Conservation (phyloP, 2,329 filamentous ascomycete genomes). For the Stemphylium beticola region DNA sequence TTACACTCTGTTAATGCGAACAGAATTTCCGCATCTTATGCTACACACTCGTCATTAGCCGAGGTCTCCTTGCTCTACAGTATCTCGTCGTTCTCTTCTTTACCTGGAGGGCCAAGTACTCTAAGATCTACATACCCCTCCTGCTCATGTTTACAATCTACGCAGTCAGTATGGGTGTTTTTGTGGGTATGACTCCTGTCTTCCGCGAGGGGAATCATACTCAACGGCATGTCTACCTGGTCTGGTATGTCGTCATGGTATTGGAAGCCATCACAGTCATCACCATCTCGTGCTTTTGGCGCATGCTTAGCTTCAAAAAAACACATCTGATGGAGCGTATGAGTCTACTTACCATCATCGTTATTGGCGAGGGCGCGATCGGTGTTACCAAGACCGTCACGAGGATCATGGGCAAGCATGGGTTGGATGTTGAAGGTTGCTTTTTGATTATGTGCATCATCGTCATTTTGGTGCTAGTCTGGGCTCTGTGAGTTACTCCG, state of each 20-base stretch:
- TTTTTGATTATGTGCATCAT: constrained; percentile 48
- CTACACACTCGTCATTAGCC: constrained; percentile 44
- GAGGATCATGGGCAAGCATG: constrained; percentile 46
- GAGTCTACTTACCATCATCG: constrained; percentile 68
- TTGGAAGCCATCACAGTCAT: constrained; percentile 62
- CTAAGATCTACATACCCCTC: constrained; percentile 44
- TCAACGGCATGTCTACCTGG: constrained; percentile 35
- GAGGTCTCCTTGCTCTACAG: constrained; percentile 40
- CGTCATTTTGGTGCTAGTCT: constrained; percentile 59
- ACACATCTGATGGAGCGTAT: constrained; percentile 70
- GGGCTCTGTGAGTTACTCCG: constrained; percentile 55
- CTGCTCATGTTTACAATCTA: constrained; percentile 42
- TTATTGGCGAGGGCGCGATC: constrained; percentile 70
- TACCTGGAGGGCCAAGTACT: constrained; percentile 35
- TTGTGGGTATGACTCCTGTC: constrained; percentile 44
- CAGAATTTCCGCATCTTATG: constrained; percentile 47
- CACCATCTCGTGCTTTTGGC: constrained; percentile 60
- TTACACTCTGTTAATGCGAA: constrained; percentile 6
- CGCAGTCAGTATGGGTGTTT: constrained; percentile 30
- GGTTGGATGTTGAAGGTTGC: constrained; percentile 43
- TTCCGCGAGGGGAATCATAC: constrained; percentile 27
- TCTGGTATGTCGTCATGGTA: constrained; percentile 54
- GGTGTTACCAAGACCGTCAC: constrained; percentile 63
- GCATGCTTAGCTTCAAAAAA: constrained; percentile 65
- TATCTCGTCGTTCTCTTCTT: constrained; percentile 45